A percentile compares a stretch with the other conserved stretches of the same genome.
These are phyloP conservation scores for Epichloe aotearoae DNA, from an alignment of 2,329 filamentous ascomycete species.

Conservation along the genomic window DNA sequence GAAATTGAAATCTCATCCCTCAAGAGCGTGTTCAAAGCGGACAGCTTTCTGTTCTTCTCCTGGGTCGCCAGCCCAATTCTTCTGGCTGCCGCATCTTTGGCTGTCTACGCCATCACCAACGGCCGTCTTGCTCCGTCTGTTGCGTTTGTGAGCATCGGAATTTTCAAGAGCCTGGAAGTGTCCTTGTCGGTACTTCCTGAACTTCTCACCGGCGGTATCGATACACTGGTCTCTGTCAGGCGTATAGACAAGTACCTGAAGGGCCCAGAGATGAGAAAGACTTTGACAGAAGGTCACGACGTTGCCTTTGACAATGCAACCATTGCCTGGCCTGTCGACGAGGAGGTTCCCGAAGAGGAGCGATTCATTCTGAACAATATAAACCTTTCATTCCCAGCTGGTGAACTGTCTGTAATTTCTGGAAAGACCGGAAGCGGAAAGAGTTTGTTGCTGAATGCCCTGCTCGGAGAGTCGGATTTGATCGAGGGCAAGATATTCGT, in stretches of 20 bases:
- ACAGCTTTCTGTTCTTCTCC: conserved; percentile 49
- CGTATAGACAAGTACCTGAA: conserved; percentile 60
- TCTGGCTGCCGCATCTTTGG: conserved; percentile 57
- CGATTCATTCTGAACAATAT: conserved; percentile 54
- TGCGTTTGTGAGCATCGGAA: conserved; percentile 64
- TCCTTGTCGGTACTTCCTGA: conserved; percentile 61
- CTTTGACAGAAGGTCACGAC: conserved; percentile 39
- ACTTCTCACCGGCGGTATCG: conserved; percentile 54
- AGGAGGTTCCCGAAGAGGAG: conserved; percentile 39
- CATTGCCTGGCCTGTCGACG: conserved; percentile 62
- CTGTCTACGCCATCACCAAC: conserved; percentile 52
- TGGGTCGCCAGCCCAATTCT: conserved; percentile 65
- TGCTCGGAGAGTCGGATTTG: conserved; percentile 64
- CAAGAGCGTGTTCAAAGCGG: conserved; percentile 52
- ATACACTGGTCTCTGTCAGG: conserved; percentile 59
- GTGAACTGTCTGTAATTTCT: conserved; percentile 60
- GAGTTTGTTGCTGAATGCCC: conserved; percentile 57
- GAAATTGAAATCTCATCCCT: conserved; percentile 53
- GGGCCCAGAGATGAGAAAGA: conserved; percentile 48
- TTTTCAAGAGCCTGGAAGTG: conserved; percentile 62
- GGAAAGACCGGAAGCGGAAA: conserved; percentile 71
- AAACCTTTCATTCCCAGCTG: conserved; percentile 51
- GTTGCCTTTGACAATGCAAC: conserved; percentile 55
- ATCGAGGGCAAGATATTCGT: conserved; percentile 47
- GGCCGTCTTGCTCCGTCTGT: conserved; percentile 55